These are phyloP conservation scores for Eucalyptus pauciflora DNA, from an alignment of 345 rosid species.

Conservation along the genomic window DNA sequence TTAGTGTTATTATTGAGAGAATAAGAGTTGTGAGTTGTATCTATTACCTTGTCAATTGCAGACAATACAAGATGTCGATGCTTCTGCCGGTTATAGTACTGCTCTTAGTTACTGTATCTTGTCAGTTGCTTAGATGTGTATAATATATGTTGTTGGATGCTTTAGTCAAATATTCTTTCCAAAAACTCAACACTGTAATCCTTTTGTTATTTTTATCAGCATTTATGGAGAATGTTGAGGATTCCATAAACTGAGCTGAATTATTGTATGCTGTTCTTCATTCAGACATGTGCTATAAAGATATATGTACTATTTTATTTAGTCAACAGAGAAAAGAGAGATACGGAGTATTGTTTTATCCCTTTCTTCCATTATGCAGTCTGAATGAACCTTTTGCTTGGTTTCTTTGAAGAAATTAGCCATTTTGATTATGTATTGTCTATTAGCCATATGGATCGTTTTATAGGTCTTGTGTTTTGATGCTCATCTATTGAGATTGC, in stretches of 20 bases:
- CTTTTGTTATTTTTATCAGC: neutral
- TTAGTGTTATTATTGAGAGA: neutral
- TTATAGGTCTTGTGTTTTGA: neutral
- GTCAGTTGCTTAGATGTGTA: neutral
- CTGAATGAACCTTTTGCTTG: neutral
- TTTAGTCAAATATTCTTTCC: neutral
- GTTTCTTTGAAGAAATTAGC: neutral
- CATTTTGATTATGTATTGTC: neutral
- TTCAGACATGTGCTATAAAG: neutral
- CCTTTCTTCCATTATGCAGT: neutral
- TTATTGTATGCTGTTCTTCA: neutral
- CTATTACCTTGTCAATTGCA: neutral
- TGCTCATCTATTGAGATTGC: neutral
- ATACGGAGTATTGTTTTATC: neutral
- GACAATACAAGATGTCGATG: neutral
- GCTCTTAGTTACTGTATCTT: neutral
- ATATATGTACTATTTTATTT: neutral
- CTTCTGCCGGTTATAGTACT: neutral
- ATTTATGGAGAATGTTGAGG: neutral
- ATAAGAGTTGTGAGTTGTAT: neutral
- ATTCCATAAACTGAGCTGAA: neutral
- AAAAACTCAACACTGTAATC: neutral
- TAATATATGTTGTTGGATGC: neutral
- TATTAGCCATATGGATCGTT: neutral
- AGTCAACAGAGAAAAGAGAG: neutral